These are phyloP conservation scores for Sugiyamaella valdiviana DNA, from an alignment of 805 yeast species.

Conservation along the genomic window DNA sequence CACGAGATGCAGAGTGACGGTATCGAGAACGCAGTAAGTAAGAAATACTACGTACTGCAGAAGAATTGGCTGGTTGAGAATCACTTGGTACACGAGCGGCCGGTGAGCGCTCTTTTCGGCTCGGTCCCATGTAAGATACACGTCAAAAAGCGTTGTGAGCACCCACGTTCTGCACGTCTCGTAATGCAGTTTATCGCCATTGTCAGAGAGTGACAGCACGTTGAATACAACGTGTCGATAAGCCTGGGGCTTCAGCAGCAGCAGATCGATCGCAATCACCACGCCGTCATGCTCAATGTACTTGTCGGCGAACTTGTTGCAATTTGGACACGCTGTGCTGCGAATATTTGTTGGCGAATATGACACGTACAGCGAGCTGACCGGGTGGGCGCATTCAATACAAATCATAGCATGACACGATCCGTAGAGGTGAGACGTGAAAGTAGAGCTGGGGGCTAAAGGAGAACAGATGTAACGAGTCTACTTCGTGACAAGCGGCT, in stretches of 20 bases:
- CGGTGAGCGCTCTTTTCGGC: conserved; percentile 54
- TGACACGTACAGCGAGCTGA: conserved; percentile 57
- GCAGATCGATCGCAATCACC: conserved; percentile 71
- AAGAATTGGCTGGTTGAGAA: conserved; percentile 28
- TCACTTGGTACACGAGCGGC: conserved; percentile 5
- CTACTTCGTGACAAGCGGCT: neutral
- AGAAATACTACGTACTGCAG: conserved; percentile 36
- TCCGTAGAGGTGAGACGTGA: too few species aligned
- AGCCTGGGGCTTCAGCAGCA: conserved; percentile 77
- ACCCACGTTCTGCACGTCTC: conserved; percentile 46
- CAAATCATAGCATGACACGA: too few species aligned
- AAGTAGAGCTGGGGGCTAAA: too few species aligned
- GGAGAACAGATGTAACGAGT: too few species aligned
- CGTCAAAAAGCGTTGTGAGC: conserved; percentile 72
- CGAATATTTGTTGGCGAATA: conserved; percentile 76
- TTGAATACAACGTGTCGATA: conserved; percentile 78
- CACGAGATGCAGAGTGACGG: conserved; percentile 30
- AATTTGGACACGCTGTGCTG: conserved; percentile 65
- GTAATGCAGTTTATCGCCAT: conserved; percentile 15
- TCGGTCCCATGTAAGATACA: conserved; percentile 86
- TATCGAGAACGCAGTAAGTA: conserved; percentile 32
- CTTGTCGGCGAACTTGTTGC: conserved; percentile 75
- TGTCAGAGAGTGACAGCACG: conserved; percentile 31
- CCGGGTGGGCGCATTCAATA: conserved; percentile 73
- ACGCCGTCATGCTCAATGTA: conserved; percentile 89